Base-by-base conservation (phyloP, 805 yeast species). In the Candida coleopterorum region DNA sequence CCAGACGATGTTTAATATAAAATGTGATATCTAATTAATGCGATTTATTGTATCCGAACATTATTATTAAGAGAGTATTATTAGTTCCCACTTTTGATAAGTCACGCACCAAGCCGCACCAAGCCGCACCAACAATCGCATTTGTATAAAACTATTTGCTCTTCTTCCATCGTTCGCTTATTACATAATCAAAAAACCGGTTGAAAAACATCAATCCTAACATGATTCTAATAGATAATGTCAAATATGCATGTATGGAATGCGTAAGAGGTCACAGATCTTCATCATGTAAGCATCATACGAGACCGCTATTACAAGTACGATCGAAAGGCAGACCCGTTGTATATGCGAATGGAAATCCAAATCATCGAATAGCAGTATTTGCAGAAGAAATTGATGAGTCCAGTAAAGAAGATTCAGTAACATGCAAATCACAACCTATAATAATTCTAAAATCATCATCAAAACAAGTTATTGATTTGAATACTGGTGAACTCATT, bases 211-310 rank as follows among this genome's bases (percentile, higher is more conserved):
- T n/a, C n/a, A n/a, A n/a, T n/a, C n/a, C n/a, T n/a, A n/a, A n/a
- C n/a, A 86, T 87, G 95, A 84, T 87, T 36, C 61, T 85, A 36
- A 84, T 82, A 49, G 84, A 83, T 45, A 84, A 83, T 20, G 82
- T 75, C 48, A 83, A 88, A 50, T 83, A 84, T 55, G 85, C 95
- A 3, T 87, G 96, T 58, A 75, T 76, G 37, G 81, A 81, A 50
- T 90, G 98, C 53, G 86, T 93, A 17, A 68, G 96, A 29, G 97
- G 97, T 12, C 98, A 90, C 53, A 64, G 98, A 27, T 85, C 96
- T 1, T 79, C 90, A 1, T 77, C 81, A 38, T 90, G 98, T 58
- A 76, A 75, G 37, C 98, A 90, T 58, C 76, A 83, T 21, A 68
- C 74, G 35, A 70, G 96, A 32, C 86, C 93, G 17, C 65, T 90